A percentile compares a stretch with the other conserved stretches of the same genome.
These are phyloP conservation scores for Globisporangium middletonii DNA, from an alignment of 352 stramenopile species.

Conservation along the genomic window DNA sequence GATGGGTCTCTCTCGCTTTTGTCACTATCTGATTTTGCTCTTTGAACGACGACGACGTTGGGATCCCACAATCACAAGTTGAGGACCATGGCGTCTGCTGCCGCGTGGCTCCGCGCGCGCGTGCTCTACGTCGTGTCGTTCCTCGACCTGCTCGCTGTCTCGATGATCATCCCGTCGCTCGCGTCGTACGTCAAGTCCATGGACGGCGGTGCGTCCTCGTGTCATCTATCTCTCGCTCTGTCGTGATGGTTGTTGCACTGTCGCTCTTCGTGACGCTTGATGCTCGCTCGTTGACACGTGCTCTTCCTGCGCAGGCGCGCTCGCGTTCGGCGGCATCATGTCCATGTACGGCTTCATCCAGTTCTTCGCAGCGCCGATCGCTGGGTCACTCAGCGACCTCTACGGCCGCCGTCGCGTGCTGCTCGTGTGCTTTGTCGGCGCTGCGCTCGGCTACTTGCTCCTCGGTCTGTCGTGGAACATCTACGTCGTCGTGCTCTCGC, in stretches of 20 bases:
- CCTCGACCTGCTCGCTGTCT: conserved; percentile 76
- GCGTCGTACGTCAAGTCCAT: conserved; percentile 74
- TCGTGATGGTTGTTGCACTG: not conserved
- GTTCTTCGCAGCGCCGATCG: conserved; percentile 72
- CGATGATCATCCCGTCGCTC: conserved; percentile 82
- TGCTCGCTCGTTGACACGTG: not conserved
- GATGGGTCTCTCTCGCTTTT: not conserved
- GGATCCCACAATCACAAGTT: too few relatives aligned
- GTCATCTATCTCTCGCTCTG: not conserved
- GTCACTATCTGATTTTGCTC: not conserved
- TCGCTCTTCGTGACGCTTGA: not conserved
- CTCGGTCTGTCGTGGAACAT: conserved; percentile 75
- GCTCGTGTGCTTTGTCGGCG: conserved; percentile 55
- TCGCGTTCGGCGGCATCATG: conserved; percentile 74
- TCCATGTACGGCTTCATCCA: conserved; percentile 84
- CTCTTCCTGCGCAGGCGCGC: conserved; percentile 20
- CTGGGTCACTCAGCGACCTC: conserved; percentile 66
- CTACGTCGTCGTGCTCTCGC: conserved; percentile 70
- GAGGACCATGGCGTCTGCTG: not conserved
- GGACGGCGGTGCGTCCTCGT: conserved; percentile 33
- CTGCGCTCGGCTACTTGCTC: conserved; percentile 56
- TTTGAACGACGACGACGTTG: too few relatives aligned
- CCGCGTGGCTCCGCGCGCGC: conserved; percentile 25
- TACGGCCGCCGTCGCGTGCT: conserved; percentile 55
- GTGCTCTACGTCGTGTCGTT: conserved; percentile 79